Base-by-base conservation (phyloP, 1,284 basidiomycete genomes). In the Stereum hirsutum region DNA sequence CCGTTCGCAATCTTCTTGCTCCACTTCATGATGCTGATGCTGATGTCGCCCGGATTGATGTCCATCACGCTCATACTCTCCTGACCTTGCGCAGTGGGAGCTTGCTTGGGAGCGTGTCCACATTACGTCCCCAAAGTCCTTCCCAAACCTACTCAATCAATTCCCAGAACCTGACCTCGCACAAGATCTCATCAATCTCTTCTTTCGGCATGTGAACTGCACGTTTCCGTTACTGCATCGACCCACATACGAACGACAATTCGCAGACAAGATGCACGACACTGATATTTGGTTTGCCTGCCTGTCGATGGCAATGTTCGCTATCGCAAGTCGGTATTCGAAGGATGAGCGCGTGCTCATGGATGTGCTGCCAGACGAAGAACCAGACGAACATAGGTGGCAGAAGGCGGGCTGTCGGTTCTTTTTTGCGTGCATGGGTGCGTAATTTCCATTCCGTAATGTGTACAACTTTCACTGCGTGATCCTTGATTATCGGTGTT, bases 81-180 rank as follows among this genome's bases (percentile, higher is more conserved):
- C 8, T 28, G 21, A 39, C 21, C 25, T 36, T 39, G 8, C 24
- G 11, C 43, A 81, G 78, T 83, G 80, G 78, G 81, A 84, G 57
- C 57, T 70, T 39, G 57, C 57, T 20, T 78, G 69, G 54, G 78
- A 81, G 57, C 66, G 70, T 15, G 57, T 64, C 35, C 61, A 65
- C 43, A 46, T 62, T 39, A 66, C 46, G 52, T 61, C 20, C 51
- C 59, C 41, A 46, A 61, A 39, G 42, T 44, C 66, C 3, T 62
- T 74, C 45, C 52, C 56, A 25, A 58, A 58, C 33, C 54, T 77
- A 5, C 55, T 72, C 2, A 55, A 62, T 17, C 57, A 63, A 42
- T 78, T 83, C 49, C 83, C 82, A 12, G 69, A 78, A 1, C 56
- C 61, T 17, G 81, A 72, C 33, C 64, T 78, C 12, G 64, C 63